These are phyloP conservation scores for Solanum etuberosum DNA, from an alignment of 257 asterid species.

Conservation along the genomic window DNA sequence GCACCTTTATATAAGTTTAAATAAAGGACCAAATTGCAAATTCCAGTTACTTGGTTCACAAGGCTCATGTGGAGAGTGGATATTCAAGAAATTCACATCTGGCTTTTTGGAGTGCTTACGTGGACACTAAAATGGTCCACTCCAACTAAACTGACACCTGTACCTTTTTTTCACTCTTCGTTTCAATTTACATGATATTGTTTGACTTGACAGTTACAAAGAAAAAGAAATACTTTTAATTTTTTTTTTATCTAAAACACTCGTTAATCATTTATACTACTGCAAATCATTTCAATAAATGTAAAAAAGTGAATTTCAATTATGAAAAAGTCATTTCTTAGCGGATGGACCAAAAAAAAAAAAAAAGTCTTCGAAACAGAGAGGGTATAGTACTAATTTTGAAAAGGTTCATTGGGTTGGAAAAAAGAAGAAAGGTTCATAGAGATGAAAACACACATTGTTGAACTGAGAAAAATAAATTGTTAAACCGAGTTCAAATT, in stretches of 20 bases:
- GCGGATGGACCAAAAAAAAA: background rate
- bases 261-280: no score
- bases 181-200: no score
- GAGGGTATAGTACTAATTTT: background rate
- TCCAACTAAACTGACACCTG: background rate
- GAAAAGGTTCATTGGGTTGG: background rate
- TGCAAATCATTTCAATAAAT: no score
- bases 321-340: background rate
- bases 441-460: no score
- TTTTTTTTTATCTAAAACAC: no score
- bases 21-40: background rate
- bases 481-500: background rate
- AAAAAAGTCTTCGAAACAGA: no score
- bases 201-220: no score
- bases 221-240: no score
- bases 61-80: background rate
- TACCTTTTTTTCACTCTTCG: background rate
- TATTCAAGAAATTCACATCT: background rate
- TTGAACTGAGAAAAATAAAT: background rate
- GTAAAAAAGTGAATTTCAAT: background rate
- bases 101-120: background rate
- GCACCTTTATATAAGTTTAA: background rate
- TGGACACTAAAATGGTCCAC: background rate
- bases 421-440: background rate
- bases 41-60: background rate